A percentile compares a stretch with the other conserved stretches of the same genome.
Conservation (phyloP, 306 rosid genomes). For the Prunus dulcis region DNA sequence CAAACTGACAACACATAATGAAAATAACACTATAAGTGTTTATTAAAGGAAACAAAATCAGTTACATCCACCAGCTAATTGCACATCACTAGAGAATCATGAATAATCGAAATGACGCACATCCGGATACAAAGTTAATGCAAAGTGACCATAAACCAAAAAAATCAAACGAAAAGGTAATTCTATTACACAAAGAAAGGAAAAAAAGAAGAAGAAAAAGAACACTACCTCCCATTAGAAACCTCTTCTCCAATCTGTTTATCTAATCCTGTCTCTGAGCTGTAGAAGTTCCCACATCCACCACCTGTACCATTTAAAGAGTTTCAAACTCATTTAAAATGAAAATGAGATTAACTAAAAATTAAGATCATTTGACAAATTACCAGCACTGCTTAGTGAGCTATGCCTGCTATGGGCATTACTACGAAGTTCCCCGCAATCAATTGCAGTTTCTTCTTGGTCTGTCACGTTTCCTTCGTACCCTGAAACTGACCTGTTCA, state of each 20-base stretch:
- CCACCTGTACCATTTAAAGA: conserved; percentile 47
- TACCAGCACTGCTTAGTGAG: conserved; percentile 68
- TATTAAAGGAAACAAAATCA: neutral
- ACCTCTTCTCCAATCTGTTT: conserved; percentile 48
- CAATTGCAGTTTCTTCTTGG: conserved; percentile 40
- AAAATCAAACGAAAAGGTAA: neutral
- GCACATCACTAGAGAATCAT: neutral
- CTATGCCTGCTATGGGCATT: conserved; percentile 59
- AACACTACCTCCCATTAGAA: conserved; percentile 53
- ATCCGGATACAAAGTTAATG: neutral
- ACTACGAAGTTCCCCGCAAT: conserved; percentile 40
- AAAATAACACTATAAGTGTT: neutral
- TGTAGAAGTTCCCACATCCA: conserved; percentile 48
- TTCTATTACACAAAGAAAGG: neutral
- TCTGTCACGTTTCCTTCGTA: conserved; percentile 37
- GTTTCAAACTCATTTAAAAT: conserved; percentile 14
- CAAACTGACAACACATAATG: neutral
- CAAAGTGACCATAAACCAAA: neutral
- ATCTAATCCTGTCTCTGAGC: conserved; percentile 51
- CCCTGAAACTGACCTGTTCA: conserved; percentile 39
- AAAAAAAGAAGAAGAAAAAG: neutral
- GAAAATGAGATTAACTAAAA: conserved; percentile 7
- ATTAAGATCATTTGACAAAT: neutral
- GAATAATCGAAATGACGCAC: neutral
- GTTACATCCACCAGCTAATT: neutral